Evolutionary conservation across 768 basidiomycete species (phyloP).

Genomic region (Lyophyllum decastes): DNA sequence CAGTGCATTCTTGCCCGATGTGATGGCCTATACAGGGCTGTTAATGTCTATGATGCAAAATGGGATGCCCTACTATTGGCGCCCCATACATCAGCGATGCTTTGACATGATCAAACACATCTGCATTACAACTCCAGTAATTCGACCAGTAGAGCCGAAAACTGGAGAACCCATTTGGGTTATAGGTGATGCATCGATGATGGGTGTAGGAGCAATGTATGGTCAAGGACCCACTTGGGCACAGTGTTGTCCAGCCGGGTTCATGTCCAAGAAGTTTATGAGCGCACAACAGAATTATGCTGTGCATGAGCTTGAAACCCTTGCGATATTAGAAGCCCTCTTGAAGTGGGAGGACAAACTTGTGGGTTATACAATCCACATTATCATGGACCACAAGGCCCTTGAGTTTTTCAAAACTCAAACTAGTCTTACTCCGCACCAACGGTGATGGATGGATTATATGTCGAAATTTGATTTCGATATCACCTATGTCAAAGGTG

Average conservation of each 20-base stretch:
- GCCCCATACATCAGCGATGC: too few species aligned
- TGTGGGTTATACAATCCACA: too few species aligned
- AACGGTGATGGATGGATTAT: constrained; percentile 31
- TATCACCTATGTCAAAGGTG: constrained; percentile 18
- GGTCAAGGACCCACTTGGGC: too few species aligned
- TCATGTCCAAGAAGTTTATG: too few species aligned
- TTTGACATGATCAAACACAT: too few species aligned
- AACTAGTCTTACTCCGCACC: constrained; percentile 13
- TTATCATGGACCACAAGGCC: not conserved
- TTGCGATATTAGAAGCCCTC: too few species aligned
- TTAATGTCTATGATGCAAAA: not conserved
- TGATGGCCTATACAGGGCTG: not conserved
- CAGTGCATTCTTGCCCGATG: not conserved
- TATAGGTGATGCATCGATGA: not conserved
- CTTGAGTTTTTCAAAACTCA: not conserved
- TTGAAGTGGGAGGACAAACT: too few species aligned
- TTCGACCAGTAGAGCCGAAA: not conserved
- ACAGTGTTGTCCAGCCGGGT: too few species aligned
- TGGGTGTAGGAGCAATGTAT: too few species aligned
- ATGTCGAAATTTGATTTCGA: constrained; percentile 26
- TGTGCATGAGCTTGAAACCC: too few species aligned
- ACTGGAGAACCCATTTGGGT: not conserved
- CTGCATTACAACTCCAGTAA: too few species aligned
- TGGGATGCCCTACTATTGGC: not conserved
- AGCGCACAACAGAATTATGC: too few species aligned